phyloP scores from a whole-genome alignment of 2,329 filamentous ascomycete species.

The Verticillium nubilum region DNA sequence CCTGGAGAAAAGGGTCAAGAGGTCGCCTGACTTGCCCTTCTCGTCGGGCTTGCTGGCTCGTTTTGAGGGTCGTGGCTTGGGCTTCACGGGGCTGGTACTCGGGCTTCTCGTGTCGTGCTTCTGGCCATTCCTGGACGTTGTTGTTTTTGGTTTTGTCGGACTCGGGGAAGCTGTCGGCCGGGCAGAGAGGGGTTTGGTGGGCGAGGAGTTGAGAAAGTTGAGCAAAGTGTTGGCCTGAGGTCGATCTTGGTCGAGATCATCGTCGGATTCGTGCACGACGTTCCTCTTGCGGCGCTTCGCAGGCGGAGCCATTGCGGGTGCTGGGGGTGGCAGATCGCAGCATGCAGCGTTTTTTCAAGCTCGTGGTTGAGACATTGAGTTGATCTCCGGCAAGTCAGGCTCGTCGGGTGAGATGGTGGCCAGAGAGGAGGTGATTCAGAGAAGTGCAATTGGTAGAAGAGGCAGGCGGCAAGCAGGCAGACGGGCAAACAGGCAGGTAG shows the following conservation, averaged over 20 bases:
- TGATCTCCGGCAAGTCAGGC: neutral
- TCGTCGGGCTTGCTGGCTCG: constrained; percentile 31
- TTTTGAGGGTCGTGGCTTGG: constrained; percentile 31
- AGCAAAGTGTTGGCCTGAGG: constrained; percentile 39
- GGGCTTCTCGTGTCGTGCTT: constrained; percentile 26
- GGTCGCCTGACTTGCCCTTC: constrained; percentile 49
- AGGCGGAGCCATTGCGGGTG: constrained; percentile 46
- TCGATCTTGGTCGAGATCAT: constrained; percentile 40
- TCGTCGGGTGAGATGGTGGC: neutral
- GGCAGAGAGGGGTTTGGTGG: constrained; percentile 14
- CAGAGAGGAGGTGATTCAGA: neutral
- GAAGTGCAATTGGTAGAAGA: neutral
- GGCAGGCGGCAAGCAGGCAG: too few relatives aligned
- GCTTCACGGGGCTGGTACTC: constrained; percentile 42
- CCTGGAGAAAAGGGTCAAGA: constrained; percentile 56
- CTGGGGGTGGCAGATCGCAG: neutral
- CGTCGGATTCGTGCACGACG: constrained; percentile 42
- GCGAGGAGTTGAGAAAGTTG: constrained; percentile 50
- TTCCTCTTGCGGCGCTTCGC: constrained; percentile 56
- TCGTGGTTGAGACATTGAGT: neutral
- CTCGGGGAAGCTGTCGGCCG: constrained; percentile 31
- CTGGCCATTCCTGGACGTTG: constrained; percentile 18
- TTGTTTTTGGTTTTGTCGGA: constrained; percentile 30
- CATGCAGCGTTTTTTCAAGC: neutral
- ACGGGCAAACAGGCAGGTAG: too few relatives aligned